These are phyloP conservation scores for Rehmannia glutinosa DNA, from an alignment of 257 asterid genomes.

Conservation along the genomic window DNA sequence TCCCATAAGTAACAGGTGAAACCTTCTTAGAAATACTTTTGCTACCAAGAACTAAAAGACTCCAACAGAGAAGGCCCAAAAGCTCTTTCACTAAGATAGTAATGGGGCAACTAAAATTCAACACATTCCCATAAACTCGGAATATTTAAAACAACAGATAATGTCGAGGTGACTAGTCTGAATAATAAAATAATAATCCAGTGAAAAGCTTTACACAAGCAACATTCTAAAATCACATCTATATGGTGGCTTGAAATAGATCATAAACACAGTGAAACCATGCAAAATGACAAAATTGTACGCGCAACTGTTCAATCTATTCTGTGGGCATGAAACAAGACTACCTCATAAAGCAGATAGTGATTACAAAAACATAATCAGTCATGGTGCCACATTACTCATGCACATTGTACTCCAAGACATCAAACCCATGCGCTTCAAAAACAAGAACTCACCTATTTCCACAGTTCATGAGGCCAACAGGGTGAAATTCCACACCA, in stretches of 20 bases:
- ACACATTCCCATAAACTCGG: too few species aligned
- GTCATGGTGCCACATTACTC: not conserved
- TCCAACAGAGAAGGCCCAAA: not conserved
- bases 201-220: too few species aligned
- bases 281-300: too few species aligned
- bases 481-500: conserved; percentile 32
- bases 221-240: too few species aligned
- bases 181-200: too few species aligned
- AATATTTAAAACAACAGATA: too few species aligned
- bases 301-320: too few species aligned
- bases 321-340: not conserved
- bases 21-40: not conserved
- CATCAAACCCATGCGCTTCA: not conserved
- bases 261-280: too few species aligned
- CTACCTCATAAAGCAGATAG: not conserved
- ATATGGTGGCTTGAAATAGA: too few species aligned
- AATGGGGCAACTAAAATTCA: not conserved
- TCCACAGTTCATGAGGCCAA: conserved; percentile 45
- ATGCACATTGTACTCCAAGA: not conserved
- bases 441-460: conserved; percentile 26
- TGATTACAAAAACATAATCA: not conserved
- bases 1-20: not conserved
- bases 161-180: too few species aligned
- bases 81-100: not conserved
- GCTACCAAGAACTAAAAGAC: not conserved